Base-by-base conservation (phyloP, 371 early-diverging fungal genomes). In the Nematocida sp. region DNA sequence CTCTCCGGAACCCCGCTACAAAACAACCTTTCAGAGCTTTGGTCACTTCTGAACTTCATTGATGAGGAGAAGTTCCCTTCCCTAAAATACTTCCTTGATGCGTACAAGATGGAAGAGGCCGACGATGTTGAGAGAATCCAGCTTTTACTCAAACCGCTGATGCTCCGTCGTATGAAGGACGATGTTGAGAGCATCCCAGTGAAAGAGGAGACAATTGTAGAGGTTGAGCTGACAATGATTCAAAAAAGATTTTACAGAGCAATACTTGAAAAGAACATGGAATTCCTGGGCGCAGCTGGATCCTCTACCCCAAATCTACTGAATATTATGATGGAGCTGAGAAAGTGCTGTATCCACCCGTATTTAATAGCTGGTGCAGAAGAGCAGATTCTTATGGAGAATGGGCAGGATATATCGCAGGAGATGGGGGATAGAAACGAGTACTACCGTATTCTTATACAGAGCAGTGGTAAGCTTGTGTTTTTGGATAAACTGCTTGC, bases 301-400 rank as follows among this genome's bases (percentile, higher is more conserved):
- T 90, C 90, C 61, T 89, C 89, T 75, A 93, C 92, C 84, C 93
- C 92, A 3, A 91, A 95, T 42, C 89, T 98, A 20, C 88, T 95
- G 66, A 97, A 97, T 86, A 94, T 97, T 85, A 92, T 99, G 96
- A 97, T 96, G 96, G 96, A 98, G 89, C 90, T 99, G 45, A 94
- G 97, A 86, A 98, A 98, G 86, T 95, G 94, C 64, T 92, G 95
- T 81, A 98, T 97, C 85, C 98, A 98, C 86, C 98, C 99, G 1
- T 98, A 92, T 85, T 87, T 99, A 57, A 92, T 98, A 58, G 92
- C 92, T 11, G 92, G 92, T 66, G 93, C 98, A 18, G 97, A 97
- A 85, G 87, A 85, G 67, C 75, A 83, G 73, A 85, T 85, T 61
- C 83, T 87, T 20, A 66, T 78, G 33, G 87, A 86, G 61, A 70